These are phyloP conservation scores for Micractinium sp. DNA, from an alignment of 139 green algal genomes.

Conservation along the genomic window DNA sequence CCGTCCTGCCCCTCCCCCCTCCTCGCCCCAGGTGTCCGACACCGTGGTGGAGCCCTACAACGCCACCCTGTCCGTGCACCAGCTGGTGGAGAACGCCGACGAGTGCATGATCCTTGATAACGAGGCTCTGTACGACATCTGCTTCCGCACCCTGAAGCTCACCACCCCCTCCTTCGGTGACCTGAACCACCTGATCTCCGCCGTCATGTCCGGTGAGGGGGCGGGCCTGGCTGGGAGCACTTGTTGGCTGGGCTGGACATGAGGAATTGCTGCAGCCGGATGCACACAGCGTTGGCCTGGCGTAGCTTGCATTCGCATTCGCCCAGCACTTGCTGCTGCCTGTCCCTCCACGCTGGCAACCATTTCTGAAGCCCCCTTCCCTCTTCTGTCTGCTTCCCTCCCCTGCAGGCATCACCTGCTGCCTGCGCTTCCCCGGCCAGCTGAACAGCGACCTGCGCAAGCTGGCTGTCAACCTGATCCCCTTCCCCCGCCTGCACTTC, in stretches of 20 bases:
- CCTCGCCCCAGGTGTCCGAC: slow-evolving; percentile 85
- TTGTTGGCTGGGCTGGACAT: not conserved
- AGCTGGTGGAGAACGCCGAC: slow-evolving; percentile 99
- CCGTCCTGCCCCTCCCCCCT: not conserved
- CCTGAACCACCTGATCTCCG: slow-evolving; percentile 99
- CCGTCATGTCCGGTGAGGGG: slow-evolving; percentile 92
- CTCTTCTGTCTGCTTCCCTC: not conserved
- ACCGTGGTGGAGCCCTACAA: slow-evolving; percentile 99
- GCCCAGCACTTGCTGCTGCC: not conserved
- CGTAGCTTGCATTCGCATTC: not conserved
- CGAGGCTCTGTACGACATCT: slow-evolving; percentile 99
- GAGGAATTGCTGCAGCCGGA: too few relatives aligned
- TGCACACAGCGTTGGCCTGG: not conserved
- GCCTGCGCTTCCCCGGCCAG: slow-evolving; percentile 99
- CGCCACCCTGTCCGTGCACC: slow-evolving; percentile 99
- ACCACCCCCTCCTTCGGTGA: slow-evolving; percentile 98
- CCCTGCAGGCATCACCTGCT: slow-evolving; percentile 95
- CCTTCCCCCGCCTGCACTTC: slow-evolving; percentile 99
- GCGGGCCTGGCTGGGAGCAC: not conserved
- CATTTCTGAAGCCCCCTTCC: not conserved
- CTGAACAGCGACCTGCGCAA: slow-evolving; percentile 99
- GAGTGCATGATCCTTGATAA: slow-evolving; percentile 99
- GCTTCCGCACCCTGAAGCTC: slow-evolving; percentile 99
- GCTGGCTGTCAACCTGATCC: slow-evolving; percentile 99
- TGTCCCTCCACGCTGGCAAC: not conserved